phyloP scores from a whole-genome alignment of 805 yeast genomes.

The Wickerhamiella parazyma region DNA sequence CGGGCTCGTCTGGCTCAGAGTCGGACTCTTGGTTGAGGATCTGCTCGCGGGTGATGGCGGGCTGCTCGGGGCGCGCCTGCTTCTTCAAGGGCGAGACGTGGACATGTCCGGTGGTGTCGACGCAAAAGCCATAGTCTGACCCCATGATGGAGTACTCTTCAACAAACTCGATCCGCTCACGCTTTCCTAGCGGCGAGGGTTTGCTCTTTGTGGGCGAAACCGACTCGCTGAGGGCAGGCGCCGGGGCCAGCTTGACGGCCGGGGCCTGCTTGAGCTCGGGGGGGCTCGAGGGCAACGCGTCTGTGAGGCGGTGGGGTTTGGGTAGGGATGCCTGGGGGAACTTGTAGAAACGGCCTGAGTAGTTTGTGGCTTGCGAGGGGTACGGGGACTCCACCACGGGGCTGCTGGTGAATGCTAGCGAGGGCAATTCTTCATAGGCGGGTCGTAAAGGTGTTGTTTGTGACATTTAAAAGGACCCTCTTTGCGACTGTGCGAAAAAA shows the following conservation, averaged over 20 bases:
- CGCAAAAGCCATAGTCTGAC: conserved; percentile 7
- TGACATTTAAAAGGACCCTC: neutral
- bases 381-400: conserved; percentile 4
- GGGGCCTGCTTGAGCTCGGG: neutral
- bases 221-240: neutral
- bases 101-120: conserved; percentile 8
- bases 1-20: conserved; percentile 6
- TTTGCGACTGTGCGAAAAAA: neutral
- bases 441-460: conserved; percentile 6
- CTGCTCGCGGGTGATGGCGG: conserved; percentile 1
- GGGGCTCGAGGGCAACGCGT: conserved; percentile 4
- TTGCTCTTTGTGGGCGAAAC: no score
- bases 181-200: conserved; percentile 4
- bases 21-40: conserved; percentile 11
- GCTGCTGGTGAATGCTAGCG: conserved; percentile 6
- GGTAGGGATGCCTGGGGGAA: conserved; percentile 4
- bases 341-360: neutral
- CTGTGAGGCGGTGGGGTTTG: neutral
- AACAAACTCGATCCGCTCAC: neutral
- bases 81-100: conserved; percentile 2
- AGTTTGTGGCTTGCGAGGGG: neutral
- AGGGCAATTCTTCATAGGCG: conserved; percentile 6
- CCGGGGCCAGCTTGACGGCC: neutral
- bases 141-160: conserved; percentile 11
- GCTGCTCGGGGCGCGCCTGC: neutral